Conservation (phyloP, 2,329 filamentous ascomycete genomes). For the Chalaropsis ovoidea region DNA sequence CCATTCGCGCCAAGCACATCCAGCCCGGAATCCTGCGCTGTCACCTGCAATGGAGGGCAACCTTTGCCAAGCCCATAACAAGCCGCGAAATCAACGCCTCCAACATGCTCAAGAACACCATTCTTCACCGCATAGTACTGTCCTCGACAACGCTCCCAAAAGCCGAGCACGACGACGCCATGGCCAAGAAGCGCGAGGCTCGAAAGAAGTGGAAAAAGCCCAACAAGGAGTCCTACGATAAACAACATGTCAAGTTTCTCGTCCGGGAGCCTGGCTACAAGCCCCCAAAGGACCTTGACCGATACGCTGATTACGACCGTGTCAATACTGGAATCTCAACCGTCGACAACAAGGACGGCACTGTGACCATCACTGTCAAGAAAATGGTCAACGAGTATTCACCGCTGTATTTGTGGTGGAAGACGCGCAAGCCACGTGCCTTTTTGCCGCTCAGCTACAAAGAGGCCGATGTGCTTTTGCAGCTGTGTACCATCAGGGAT, state of each 20-base stretch:
- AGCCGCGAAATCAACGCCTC: neutral
- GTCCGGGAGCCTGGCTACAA: neutral
- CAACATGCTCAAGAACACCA: neutral
- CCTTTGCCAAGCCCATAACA: constrained; percentile 18
- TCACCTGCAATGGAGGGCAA: constrained; percentile 21
- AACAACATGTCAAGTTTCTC: constrained; percentile 2
- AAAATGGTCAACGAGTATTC: constrained; percentile 12
- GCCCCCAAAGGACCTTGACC: neutral
- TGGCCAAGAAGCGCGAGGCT: neutral
- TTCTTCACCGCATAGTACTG: neutral
- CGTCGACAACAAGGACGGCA: neutral
- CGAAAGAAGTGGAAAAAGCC: constrained; percentile 8
- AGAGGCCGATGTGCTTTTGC: constrained; percentile 17
- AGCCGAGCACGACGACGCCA: neutral
- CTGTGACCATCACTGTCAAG: neutral
- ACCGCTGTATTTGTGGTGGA: constrained; percentile 20
- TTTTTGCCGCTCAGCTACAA: constrained; percentile 14
- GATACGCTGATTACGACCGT: constrained; percentile 10
- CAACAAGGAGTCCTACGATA: constrained; percentile 5
- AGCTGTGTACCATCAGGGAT: neutral
- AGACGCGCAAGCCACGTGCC: constrained; percentile 16
- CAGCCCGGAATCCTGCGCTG: constrained; percentile 15
- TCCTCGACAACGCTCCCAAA: neutral
- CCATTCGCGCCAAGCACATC: neutral
- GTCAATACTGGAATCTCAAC: neutral